Conservation (phyloP, 495 filamentous ascomycete species). For the Penicillium angulare region DNA sequence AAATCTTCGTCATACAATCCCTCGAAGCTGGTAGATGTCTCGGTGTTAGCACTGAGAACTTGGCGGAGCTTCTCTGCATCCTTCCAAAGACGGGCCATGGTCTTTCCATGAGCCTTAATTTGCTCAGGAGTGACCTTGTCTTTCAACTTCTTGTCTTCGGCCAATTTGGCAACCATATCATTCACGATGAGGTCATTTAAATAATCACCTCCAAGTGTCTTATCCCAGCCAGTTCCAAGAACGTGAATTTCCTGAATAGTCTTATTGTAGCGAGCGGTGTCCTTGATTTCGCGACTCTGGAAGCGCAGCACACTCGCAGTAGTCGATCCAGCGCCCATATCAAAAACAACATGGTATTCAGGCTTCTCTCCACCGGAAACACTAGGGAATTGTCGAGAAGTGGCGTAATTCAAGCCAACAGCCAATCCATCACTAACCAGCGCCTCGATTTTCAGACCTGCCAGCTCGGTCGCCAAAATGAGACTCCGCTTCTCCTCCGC, state of each 20-base stretch:
- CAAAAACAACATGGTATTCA: constrained; percentile 90
- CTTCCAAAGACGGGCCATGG: constrained; percentile 85
- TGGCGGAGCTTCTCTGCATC: constrained; percentile 87
- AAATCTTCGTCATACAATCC: constrained; percentile 79
- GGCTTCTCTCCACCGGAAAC: constrained; percentile 82
- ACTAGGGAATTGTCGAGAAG: constrained; percentile 80
- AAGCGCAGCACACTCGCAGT: constrained; percentile 92
- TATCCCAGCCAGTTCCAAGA: constrained; percentile 84
- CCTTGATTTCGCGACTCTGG: constrained; percentile 85
- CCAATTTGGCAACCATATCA: constrained; percentile 80
- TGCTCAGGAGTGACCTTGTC: constrained; percentile 56
- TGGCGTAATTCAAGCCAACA: constrained; percentile 94
- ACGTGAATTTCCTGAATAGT: constrained; percentile 91
- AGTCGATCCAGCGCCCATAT: constrained; percentile 98
- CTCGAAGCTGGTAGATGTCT: constrained; percentile 79
- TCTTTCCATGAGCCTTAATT: constrained; percentile 75
- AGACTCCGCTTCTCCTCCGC: constrained; percentile 82
- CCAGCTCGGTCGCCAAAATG: constrained; percentile 77
- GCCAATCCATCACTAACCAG: constrained; percentile 89
- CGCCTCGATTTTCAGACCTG: constrained; percentile 79
- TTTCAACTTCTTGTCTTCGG: constrained; percentile 67
- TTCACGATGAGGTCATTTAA: constrained; percentile 85
- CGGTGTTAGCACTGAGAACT: constrained; percentile 87
- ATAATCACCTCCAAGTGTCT: constrained; percentile 82
- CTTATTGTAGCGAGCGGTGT: constrained; percentile 92